Evolutionary conservation across 371 early-diverging fungal genomes (phyloP).

Genomic region (Entomophthora muscae): DNA sequence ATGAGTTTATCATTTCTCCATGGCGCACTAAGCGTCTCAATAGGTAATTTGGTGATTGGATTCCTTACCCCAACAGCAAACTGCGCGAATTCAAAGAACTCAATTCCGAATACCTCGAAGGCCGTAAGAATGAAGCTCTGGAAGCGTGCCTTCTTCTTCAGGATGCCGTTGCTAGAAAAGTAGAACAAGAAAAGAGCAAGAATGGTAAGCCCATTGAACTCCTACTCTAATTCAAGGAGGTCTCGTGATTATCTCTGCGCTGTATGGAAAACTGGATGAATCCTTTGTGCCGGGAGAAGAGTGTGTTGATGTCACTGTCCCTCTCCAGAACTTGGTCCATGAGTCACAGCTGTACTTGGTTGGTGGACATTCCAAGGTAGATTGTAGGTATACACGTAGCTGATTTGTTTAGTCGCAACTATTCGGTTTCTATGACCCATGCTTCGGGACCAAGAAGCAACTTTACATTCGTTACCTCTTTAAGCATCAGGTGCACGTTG

Average conservation of each 20-base stretch:
- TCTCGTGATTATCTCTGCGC: slow-evolving; percentile 67
- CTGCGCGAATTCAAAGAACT: slow-evolving; percentile 49
- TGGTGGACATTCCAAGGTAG: slow-evolving; percentile 70
- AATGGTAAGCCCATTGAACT: slow-evolving; percentile 20
- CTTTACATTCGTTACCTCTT: slow-evolving; percentile 72
- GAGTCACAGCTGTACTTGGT: slow-evolving; percentile 74
- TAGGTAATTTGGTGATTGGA: not conserved
- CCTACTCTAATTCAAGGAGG: slow-evolving; percentile 21
- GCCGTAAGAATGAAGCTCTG: slow-evolving; percentile 55
- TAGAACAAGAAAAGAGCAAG: slow-evolving; percentile 40
- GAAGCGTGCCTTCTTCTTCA: slow-evolving; percentile 54
- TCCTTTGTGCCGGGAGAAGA: not conserved
- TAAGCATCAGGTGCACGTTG: slow-evolving; percentile 62
- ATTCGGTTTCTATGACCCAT: slow-evolving; percentile 92
- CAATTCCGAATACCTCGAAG: slow-evolving; percentile 51
- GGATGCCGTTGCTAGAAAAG: slow-evolving; percentile 45
- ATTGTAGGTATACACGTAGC: slow-evolving; percentile 3
- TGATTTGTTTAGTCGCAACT: not conserved
- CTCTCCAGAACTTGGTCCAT: slow-evolving; percentile 66
- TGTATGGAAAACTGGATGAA: slow-evolving; percentile 57
- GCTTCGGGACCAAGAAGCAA: slow-evolving; percentile 68
- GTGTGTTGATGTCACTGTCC: slow-evolving; percentile 70
- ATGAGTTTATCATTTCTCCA: slow-evolving; percentile 5
- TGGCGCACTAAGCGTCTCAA: not conserved
- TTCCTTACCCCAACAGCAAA: slow-evolving; percentile 22